Base-by-base conservation (phyloP, 164 flowering plant species). In the Stephania yunnanensis region DNA sequence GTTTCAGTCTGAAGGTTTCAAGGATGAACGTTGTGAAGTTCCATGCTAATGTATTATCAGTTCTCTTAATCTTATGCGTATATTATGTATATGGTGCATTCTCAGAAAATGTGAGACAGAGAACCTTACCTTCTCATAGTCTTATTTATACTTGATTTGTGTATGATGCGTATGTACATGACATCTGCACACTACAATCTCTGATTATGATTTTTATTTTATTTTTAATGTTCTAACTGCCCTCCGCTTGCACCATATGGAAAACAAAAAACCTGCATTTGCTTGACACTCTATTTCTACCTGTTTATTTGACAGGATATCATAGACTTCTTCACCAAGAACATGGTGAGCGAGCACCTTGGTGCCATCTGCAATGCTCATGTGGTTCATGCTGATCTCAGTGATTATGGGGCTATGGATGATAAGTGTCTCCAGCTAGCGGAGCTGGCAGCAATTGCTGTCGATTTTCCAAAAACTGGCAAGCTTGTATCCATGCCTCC, bases 391-490 rank as follows among this genome's bases (percentile, higher is more conserved):
- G 97, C 99, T 36, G 99, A 96, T 75, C 77, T 68, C 29, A 94
- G 98, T 69, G 91, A 87, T 1, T 7, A 77, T 71, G 97, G 97
- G 9, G 99, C 99, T 5, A 13, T 86, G 78, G 97, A 96, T 80
- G 91, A 90, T 73, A 89, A 88, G 10, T 96, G 99, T 82, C 70
- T 89, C 4, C 63, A 71, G 30, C 82, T 96, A 45, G 97, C 99
- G 7, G 86, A 90, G 81, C 89, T 92, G 69, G 99, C 98, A 10
- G 98, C 99, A 5, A 82, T 81, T 30, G 98, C 99, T 7, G 99
- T 96, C 72, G 99, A 96, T 81, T 92, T 90, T 70, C 99, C 98
- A 0, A 94, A 96, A 84, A 96, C 98, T 6, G 99, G 99, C 13
- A 88, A 85, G 73, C 8, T 85, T 5, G 97, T 91, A 15, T 72